A percentile compares a stretch with the other conserved stretches of the same genome.
Evolutionary conservation across 305 asterid species (phyloP).

Genomic region (Plantago coronopus): DNA sequence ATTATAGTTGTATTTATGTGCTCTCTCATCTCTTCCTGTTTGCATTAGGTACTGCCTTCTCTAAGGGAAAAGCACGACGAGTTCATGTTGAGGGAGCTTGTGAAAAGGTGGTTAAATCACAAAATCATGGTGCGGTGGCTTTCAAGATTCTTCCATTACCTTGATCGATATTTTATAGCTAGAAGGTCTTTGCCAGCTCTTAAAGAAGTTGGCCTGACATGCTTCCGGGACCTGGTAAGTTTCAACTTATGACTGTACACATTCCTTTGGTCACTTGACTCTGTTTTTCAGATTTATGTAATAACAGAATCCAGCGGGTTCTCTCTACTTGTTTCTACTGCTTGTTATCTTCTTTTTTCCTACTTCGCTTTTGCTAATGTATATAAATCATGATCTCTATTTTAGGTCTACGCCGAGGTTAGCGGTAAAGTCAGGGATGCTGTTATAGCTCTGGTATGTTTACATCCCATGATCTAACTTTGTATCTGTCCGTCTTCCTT

Average conservation of each 20-base stretch:
- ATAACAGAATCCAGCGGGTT: neutral
- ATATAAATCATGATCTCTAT: slow-evolving; percentile 19
- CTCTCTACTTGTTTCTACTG: slow-evolving; percentile 15
- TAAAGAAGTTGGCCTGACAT: slow-evolving; percentile 72
- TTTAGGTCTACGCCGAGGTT: slow-evolving; percentile 69
- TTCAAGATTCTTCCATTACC: slow-evolving; percentile 72
- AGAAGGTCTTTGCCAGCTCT: slow-evolving; percentile 75
- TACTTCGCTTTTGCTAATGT: slow-evolving; percentile 9
- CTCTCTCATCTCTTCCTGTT: slow-evolving; percentile 16
- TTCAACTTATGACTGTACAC: slow-evolving; percentile 2
- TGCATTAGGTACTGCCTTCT: slow-evolving; percentile 64
- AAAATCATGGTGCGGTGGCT: slow-evolving; percentile 87
- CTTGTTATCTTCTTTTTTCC: slow-evolving; percentile 11
- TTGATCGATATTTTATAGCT: slow-evolving; percentile 76
- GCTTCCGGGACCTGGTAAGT: slow-evolving; percentile 72
- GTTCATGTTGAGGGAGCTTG: slow-evolving; percentile 75
- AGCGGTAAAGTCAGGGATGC: slow-evolving; percentile 69
- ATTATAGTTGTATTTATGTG: slow-evolving; percentile 16
- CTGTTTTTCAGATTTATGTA: slow-evolving; percentile 4
- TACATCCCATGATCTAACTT: slow-evolving; percentile 6
- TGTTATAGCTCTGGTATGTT: slow-evolving; percentile 67
- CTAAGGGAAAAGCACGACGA: slow-evolving; percentile 77
- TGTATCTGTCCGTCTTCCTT: slow-evolving; percentile 8
- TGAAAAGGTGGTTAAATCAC: slow-evolving; percentile 75
- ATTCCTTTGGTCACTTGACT: slow-evolving; percentile 13